A percentile compares a stretch with the other conserved stretches of the same genome.
Conservation (phyloP, 2,329 filamentous ascomycete genomes). For the Amesomyces nigricolor region DNA sequence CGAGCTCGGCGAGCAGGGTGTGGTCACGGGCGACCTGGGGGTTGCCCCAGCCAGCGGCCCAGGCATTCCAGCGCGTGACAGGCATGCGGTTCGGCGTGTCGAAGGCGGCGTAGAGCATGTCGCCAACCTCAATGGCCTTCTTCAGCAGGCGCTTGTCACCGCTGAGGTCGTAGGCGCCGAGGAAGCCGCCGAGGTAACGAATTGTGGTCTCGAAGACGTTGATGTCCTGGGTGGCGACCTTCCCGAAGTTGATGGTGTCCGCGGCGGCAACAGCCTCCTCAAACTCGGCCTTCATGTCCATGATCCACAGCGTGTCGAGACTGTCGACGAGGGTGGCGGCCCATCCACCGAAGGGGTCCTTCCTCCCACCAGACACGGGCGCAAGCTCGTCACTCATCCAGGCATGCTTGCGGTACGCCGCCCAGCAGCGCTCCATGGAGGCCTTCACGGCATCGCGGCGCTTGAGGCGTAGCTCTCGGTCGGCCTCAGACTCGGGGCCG, state of each 20-base stretch:
- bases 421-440: slow-evolving; percentile 38
- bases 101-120: slow-evolving; percentile 42
- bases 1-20: slow-evolving; percentile 39
- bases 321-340: slow-evolving; percentile 62
- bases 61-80: slow-evolving; percentile 51
- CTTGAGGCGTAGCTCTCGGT: slow-evolving; percentile 13
- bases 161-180: slow-evolving; percentile 66
- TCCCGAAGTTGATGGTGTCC: slow-evolving; percentile 55
- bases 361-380: slow-evolving; percentile 47
- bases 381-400: slow-evolving; percentile 60
- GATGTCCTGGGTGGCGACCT: slow-evolving; percentile 44
- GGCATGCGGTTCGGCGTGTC: slow-evolving; percentile 44
- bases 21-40: slow-evolving; percentile 30
- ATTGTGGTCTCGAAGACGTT: slow-evolving; percentile 69
- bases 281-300: slow-evolving; percentile 62
- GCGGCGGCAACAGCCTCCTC: slow-evolving; percentile 55
- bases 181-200: slow-evolving; percentile 62
- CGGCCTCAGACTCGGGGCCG: slow-evolving; percentile 12
- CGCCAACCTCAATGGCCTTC: slow-evolving; percentile 42
- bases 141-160: slow-evolving; percentile 37
- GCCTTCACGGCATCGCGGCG: slow-evolving; percentile 16
- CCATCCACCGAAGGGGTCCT: slow-evolving; percentile 61
- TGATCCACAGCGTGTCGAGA: slow-evolving; percentile 68
- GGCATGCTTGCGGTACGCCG: slow-evolving; percentile 55
- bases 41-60: slow-evolving; percentile 28